These are phyloP conservation scores for Suillus paluster DNA, from an alignment of 768 basidiomycete genomes.

Conservation along the genomic window DNA sequence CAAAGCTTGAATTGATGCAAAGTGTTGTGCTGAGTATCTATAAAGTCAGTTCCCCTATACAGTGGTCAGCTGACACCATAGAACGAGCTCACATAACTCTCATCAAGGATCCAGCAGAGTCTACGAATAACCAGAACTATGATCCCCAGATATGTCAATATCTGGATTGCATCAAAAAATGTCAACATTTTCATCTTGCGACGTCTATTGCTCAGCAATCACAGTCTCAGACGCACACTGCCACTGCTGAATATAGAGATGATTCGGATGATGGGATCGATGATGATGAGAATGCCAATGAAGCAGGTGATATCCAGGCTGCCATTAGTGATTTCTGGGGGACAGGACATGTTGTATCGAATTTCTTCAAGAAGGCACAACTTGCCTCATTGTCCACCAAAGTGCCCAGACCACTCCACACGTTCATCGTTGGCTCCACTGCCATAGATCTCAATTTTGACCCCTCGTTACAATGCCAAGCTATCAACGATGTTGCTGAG, in stretches of 20 bases:
- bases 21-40: constrained; percentile 35
- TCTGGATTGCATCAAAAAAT: constrained; percentile 37
- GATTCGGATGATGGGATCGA: background rate
- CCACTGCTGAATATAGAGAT: background rate
- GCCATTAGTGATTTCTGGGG: background rate
- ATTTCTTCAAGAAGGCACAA: background rate
- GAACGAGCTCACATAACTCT: constrained; percentile 38
- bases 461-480: constrained; percentile 8
- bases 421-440: constrained; percentile 14
- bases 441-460: constrained; percentile 31
- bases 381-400: background rate
- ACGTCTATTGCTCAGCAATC: background rate
- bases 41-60: constrained; percentile 32
- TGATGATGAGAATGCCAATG: background rate
- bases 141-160: constrained; percentile 39
- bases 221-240: background rate
- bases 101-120: constrained; percentile 36
- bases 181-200: constrained; percentile 24
- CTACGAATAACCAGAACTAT: constrained; percentile 34
- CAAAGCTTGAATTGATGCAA: constrained; percentile 46
- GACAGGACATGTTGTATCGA: background rate
- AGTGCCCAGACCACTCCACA: constrained; percentile 15
- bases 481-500: constrained; percentile 20
- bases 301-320: background rate
- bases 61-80: constrained; percentile 43